Conservation (phyloP, 352 stramenopile genomes). For the Pythium aquatile region DNA sequence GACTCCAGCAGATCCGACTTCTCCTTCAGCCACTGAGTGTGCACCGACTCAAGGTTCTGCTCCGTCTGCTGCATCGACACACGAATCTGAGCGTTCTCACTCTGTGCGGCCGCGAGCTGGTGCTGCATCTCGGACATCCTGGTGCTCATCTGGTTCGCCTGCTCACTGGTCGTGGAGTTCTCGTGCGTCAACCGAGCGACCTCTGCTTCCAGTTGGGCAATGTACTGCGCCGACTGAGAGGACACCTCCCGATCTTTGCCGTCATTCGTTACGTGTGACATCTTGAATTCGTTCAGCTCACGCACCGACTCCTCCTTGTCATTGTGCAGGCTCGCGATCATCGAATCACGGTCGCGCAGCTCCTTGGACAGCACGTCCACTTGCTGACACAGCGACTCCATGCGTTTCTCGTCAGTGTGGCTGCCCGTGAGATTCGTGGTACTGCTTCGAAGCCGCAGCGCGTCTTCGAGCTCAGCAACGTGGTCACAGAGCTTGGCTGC, state of each 20-base stretch:
- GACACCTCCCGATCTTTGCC: conserved; percentile 2
- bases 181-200: conserved; percentile 32
- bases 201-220: conserved; percentile 33
- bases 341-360: conserved; percentile 48
- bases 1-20: conserved; percentile 47
- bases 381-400: conserved; percentile 59
- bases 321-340: conserved; percentile 55
- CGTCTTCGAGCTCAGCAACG: conserved; percentile 43
- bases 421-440: conserved; percentile 28
- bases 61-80: conserved; percentile 49
- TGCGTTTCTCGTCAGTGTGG: conserved; percentile 38
- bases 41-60: conserved; percentile 47
- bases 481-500: conserved; percentile 47
- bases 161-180: conserved; percentile 29
- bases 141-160: conserved; percentile 22
- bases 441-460: conserved; percentile 3
- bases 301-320: conserved; percentile 46
- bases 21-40: conserved; percentile 61
- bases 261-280: conserved; percentile 26
- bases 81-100: conserved; percentile 40
- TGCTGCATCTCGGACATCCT: conserved; percentile 45
- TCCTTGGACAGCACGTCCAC: conserved; percentile 56
- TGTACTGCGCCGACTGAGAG: conserved; percentile 16
- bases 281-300: conserved; percentile 44
- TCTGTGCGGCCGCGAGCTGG: conserved; percentile 41